Conservation (phyloP, 768 basidiomycete species). For the Macrocybe gigantea region DNA sequence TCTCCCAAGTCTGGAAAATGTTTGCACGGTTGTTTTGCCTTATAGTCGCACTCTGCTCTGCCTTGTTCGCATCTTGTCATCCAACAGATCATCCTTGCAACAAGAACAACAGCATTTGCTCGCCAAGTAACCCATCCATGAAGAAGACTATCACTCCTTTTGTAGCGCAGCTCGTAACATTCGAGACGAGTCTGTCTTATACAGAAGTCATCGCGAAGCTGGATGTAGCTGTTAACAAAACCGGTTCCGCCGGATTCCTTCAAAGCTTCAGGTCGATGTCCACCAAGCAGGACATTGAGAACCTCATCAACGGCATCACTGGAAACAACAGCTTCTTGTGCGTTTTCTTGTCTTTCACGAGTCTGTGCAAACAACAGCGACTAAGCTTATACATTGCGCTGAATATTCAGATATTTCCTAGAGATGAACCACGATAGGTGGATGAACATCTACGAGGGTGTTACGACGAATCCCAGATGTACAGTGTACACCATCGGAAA, state of each 20-base stretch:
- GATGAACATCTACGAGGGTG: conserved; percentile 8
- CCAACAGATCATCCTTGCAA: too few relatives aligned
- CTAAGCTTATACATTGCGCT: neutral
- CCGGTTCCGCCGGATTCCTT: conserved; percentile 6
- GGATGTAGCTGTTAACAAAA: conserved; percentile 16
- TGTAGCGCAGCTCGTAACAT: conserved; percentile 18
- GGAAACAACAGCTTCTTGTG: conserved; percentile 19
- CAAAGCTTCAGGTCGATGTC: conserved; percentile 5
- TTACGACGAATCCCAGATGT: conserved; percentile 4
- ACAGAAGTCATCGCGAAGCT: conserved; percentile 16
- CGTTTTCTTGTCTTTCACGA: conserved; percentile 1
- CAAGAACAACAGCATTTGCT: too few relatives aligned
- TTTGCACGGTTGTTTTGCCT: neutral
- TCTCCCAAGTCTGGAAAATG: neutral
- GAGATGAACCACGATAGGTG: conserved; percentile 12
- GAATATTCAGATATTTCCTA: conserved; percentile 11
- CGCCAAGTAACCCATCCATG: neutral
- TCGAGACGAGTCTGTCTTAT: conserved; percentile 15
- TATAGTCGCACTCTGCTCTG: too few relatives aligned
- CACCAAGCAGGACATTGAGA: conserved; percentile 16
- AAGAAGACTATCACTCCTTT: conserved; percentile 15
- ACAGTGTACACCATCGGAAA: conserved; percentile 22
- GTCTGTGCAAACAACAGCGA: too few relatives aligned
- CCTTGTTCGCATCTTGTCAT: too few relatives aligned
- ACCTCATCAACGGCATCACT: conserved; percentile 11